phyloP scores from a whole-genome alignment of 2,329 filamentous ascomycete species.

The Fusarium sp. region DNA sequence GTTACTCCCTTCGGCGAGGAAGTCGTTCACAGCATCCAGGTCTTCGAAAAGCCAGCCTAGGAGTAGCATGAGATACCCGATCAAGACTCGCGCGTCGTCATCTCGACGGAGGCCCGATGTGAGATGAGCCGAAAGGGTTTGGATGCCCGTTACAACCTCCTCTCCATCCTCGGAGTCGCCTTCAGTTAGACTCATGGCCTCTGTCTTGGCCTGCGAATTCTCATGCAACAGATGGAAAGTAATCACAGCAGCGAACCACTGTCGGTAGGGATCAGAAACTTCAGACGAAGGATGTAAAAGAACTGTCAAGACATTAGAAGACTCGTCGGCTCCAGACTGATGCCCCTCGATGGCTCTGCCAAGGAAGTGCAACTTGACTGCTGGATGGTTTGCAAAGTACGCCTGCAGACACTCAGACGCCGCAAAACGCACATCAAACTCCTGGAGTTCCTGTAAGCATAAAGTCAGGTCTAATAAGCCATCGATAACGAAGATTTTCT shows the following conservation, averaged over 20 bases:
- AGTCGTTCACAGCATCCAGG: slow-evolving; percentile 90
- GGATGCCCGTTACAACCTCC: slow-evolving; percentile 94
- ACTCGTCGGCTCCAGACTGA: slow-evolving; percentile 79
- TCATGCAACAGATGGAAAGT: slow-evolving; percentile 89
- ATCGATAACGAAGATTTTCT: slow-evolving; percentile 89
- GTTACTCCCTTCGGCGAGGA: slow-evolving; percentile 91
- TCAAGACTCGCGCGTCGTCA: slow-evolving; percentile 81
- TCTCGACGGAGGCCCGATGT: slow-evolving; percentile 80
- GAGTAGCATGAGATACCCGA: slow-evolving; percentile 91
- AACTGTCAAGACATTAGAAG: slow-evolving; percentile 88
- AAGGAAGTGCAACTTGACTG: slow-evolving; percentile 88
- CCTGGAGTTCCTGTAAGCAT: slow-evolving; percentile 72
- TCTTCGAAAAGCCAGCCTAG: slow-evolving; percentile 94
- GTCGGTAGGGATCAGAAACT: slow-evolving; percentile 82
- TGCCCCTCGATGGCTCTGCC: slow-evolving; percentile 91
- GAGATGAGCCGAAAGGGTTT: slow-evolving; percentile 88
- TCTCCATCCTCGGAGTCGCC: slow-evolving; percentile 91
- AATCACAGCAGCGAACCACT: slow-evolving; percentile 90
- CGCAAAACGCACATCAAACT: slow-evolving; percentile 85
- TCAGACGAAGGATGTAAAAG: slow-evolving; percentile 76
- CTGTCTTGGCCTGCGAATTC: slow-evolving; percentile 80
- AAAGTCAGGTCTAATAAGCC: slow-evolving; percentile 87
- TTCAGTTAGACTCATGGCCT: slow-evolving; percentile 86
- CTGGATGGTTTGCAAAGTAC: slow-evolving; percentile 85
- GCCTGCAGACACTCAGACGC: slow-evolving; percentile 93